Conservation (phyloP, 73 alveolate genomes). For the Paramecium pentaurelia region DNA sequence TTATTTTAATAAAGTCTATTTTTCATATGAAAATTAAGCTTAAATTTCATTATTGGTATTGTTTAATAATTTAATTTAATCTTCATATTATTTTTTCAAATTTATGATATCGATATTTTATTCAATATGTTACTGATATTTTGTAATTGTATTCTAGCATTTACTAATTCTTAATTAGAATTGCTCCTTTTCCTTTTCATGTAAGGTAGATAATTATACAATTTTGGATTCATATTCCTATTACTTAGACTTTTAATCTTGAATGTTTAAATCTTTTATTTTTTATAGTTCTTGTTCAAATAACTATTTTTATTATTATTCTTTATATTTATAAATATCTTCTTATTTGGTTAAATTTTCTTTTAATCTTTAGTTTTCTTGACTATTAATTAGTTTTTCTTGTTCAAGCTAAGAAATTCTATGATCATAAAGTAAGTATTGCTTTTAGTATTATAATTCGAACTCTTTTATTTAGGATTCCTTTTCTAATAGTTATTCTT, state of each 20-base stretch:
- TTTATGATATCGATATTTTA: neutral
- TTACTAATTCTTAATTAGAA: neutral
- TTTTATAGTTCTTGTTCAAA: neutral
- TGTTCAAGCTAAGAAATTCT: neutral
- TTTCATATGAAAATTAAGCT: neutral
- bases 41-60: neutral
- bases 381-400: neutral
- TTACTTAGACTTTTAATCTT: neutral
- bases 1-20: neutral
- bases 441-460: neutral
- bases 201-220: neutral
- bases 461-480: neutral
- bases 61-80: neutral
- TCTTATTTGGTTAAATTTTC: neutral
- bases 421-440: conserved; percentile 16
- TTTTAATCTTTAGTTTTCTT: neutral
- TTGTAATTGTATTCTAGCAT: conserved; percentile 22
- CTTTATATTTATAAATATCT: neutral
- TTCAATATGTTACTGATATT: conserved; percentile 9
- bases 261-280: neutral
- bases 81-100: neutral
- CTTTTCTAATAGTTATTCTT: neutral
- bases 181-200: conserved; percentile 10
- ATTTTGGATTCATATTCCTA: conserved; percentile 6
- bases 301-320: neutral